phyloP scores from a whole-genome alignment of 495 filamentous ascomycete genomes.

The Aspergillus taichungensis region DNA sequence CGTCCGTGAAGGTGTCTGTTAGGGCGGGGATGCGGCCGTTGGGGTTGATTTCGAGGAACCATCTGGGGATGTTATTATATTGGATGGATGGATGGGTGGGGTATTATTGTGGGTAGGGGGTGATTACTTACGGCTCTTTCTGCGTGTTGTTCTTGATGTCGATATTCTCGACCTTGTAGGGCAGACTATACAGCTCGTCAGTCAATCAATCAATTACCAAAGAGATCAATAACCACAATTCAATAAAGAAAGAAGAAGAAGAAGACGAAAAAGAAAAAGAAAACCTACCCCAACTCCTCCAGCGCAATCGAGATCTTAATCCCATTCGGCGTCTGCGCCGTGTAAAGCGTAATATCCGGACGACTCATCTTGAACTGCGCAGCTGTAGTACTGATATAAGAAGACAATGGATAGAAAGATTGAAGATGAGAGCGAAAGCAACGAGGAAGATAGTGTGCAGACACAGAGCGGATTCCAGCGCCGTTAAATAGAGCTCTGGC shows the following conservation, averaged over 20 bases:
- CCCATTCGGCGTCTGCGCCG: slow-evolving; percentile 45
- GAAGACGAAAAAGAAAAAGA: not conserved
- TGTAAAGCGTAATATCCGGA: slow-evolving; percentile 43
- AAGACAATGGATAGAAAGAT: not conserved
- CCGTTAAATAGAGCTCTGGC: too few species aligned
- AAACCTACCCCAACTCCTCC: slow-evolving; percentile 65
- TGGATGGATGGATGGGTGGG: not conserved
- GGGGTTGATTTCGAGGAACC: slow-evolving; percentile 89
- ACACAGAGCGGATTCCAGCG: too few species aligned
- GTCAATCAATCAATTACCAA: slow-evolving; percentile 3
- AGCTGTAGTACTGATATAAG: not conserved
- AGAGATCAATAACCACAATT: too few species aligned
- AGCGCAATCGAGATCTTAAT: slow-evolving; percentile 78
- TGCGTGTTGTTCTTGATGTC: slow-evolving; percentile 65
- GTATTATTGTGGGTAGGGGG: not conserved
- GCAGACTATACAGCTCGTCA: slow-evolving; percentile 22
- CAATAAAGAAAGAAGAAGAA: not conserved
- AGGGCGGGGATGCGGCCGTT: slow-evolving; percentile 93
- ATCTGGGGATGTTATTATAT: slow-evolving; percentile 25
- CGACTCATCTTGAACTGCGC: slow-evolving; percentile 16
- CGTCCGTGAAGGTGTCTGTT: slow-evolving; percentile 66
- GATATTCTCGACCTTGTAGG: slow-evolving; percentile 60
- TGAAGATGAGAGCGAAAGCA: not conserved
- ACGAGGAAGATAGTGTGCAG: not conserved
- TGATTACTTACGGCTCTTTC: slow-evolving; percentile 54